Conservation (phyloP, 1,284 basidiomycete species). For the Athelia psychrophila region DNA sequence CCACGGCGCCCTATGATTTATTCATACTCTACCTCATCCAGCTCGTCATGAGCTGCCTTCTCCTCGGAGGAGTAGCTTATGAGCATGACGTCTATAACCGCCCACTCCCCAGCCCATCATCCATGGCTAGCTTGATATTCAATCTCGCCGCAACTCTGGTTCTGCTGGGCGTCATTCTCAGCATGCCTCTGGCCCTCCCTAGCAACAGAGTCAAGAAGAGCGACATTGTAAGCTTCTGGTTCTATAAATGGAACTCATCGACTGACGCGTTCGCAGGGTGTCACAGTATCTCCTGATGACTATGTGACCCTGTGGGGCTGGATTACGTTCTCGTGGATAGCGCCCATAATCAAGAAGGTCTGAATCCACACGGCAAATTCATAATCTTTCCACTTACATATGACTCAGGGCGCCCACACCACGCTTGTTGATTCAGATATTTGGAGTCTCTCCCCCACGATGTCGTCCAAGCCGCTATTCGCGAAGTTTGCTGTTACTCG, state of each 20-base stretch:
- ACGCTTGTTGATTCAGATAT: conserved; percentile 59
- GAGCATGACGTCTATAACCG: conserved; percentile 24
- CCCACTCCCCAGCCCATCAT: conserved; percentile 24
- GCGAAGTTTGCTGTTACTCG: conserved; percentile 36
- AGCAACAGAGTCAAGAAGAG: conserved; percentile 31
- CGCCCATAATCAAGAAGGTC: conserved; percentile 45
- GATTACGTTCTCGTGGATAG: conserved; percentile 69
- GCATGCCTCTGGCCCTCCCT: conserved; percentile 47
- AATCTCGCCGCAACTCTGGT: conserved; percentile 34
- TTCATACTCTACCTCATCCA: conserved; percentile 40
- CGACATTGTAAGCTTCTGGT: conserved; percentile 33
- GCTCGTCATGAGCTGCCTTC: conserved; percentile 29
- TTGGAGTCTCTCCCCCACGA: conserved; percentile 52
- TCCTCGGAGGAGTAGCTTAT: conserved; percentile 36
- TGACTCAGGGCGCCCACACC: conserved; percentile 37
- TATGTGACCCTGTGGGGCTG: conserved; percentile 63
- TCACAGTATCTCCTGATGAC: conserved; percentile 56
- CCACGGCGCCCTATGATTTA: conserved; percentile 52
- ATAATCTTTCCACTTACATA: neutral
- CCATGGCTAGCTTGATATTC: conserved; percentile 24
- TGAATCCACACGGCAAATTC: conserved; percentile 2
- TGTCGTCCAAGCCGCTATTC: conserved; percentile 52
- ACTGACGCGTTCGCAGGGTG: conserved; percentile 26
- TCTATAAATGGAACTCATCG: neutral
- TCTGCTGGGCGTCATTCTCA: conserved; percentile 27